Evolutionary conservation across 2,329 filamentous ascomycete genomes (phyloP).

Genomic region (Trichophyton equinum): DNA sequence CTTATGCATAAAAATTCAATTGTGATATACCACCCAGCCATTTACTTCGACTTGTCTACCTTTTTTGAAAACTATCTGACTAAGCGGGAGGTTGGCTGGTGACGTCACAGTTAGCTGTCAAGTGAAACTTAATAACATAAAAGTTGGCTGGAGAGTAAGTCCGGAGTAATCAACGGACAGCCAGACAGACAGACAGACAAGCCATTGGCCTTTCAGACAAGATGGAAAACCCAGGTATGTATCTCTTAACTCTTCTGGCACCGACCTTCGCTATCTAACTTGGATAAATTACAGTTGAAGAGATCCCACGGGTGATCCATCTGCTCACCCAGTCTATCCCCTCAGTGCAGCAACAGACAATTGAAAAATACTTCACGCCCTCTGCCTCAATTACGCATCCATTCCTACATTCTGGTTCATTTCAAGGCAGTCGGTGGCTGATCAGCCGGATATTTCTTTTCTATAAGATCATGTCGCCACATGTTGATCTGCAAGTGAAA

Average conservation of each 20-base stretch:
- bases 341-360: slow-evolving; percentile 49
- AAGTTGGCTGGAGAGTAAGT: background rate
- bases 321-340: slow-evolving; percentile 56
- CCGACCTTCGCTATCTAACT: background rate
- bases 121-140: background rate
- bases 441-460: slow-evolving; percentile 62
- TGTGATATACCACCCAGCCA: no score
- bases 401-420: slow-evolving; percentile 55
- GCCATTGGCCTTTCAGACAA: background rate
- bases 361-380: slow-evolving; percentile 61
- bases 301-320: slow-evolving; percentile 56
- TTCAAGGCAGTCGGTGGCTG: slow-evolving; percentile 51
- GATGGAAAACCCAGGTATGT: slow-evolving; percentile 17
- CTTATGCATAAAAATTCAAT: no score
- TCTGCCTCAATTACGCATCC: slow-evolving; percentile 66
- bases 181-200: background rate
- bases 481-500: slow-evolving; percentile 55
- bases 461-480: slow-evolving; percentile 73
- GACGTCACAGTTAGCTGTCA: no score
- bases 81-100: no score
- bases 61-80: no score
- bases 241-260: background rate
- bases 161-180: background rate
- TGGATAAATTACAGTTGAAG: slow-evolving; percentile 29
- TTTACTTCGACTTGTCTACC: no score